Conservation (phyloP, 345 rosid genomes). For the Bruguiera sexangula region DNA sequence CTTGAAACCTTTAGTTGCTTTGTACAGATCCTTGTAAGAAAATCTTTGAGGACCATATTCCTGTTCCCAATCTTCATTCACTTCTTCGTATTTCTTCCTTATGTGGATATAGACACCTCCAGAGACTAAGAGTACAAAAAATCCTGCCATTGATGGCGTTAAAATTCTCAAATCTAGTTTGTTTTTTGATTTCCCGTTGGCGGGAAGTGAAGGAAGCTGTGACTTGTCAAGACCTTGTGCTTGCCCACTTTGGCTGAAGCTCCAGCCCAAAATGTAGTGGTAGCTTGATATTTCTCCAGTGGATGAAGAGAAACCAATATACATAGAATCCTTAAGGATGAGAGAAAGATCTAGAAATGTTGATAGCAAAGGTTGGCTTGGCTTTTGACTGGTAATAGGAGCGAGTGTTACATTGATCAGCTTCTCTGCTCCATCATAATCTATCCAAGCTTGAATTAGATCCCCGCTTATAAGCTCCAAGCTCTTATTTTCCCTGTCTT, state of each 20-base stretch:
- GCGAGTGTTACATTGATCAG: slow-evolving; percentile 2
- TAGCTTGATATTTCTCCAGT: background rate
- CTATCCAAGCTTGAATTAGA: slow-evolving; percentile 6
- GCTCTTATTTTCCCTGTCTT: background rate
- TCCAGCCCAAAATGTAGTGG: slow-evolving; percentile 17
- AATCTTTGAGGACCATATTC: slow-evolving; percentile 23
- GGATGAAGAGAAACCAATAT: slow-evolving; percentile 14
- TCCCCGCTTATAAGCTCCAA: slow-evolving; percentile 5
- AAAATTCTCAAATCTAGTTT: background rate
- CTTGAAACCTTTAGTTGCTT: slow-evolving; percentile 18
- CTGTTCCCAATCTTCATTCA: slow-evolving; percentile 21
- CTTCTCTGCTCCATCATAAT: background rate
- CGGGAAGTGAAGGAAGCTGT: slow-evolving; percentile 7
- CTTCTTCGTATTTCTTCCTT: slow-evolving; percentile 10
- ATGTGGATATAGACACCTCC: background rate
- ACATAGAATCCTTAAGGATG: background rate
- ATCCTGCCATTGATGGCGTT: background rate
- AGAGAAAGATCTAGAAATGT: background rate
- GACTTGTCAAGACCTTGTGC: background rate
- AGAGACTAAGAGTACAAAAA: background rate
- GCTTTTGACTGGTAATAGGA: background rate
- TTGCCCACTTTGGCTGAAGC: slow-evolving; percentile 7
- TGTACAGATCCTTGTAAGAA: slow-evolving; percentile 11
- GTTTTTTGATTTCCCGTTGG: background rate
- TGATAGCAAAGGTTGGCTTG: background rate